Evolutionary conservation across 2,329 filamentous ascomycete species (phyloP), one percentile per base, ranked within the genome.

Genomic region (Oidium heveae): DNA sequence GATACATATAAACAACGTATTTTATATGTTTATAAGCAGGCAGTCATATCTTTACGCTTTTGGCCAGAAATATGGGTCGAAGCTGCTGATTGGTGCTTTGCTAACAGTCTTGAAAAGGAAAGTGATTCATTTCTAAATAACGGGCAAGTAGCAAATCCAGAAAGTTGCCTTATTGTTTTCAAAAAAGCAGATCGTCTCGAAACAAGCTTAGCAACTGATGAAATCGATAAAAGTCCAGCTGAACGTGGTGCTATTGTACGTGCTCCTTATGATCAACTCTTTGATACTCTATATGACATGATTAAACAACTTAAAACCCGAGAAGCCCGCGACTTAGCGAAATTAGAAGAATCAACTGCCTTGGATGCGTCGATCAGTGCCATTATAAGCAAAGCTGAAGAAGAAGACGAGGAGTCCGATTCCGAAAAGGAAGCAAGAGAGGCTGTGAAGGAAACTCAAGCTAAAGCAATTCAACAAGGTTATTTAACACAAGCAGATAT

Each of bases 61-160:
- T 91, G 89, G 77, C 88, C 91, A 4, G 85, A 94, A 65, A 80
- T 95, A 61, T 98, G 91, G 91, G 88, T 87, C 52, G 87, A 95
- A 57, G 89, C 87, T 10, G 85, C 88, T 0, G 84, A 94, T 59
- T 96, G 89, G 78, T 94, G 86, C 66, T 87, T 87, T 63, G 76
- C 82, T 55, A 87, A 91, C 61, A 77, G 77, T 47, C 70, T 88
- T 60, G 73, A 77, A 39, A 69, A 78, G 47, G 81, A 86, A 37
- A 74, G 75, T 49, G 71, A 73, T 57, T 70, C 74, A 24, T 85
- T 96, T 62, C 71, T 98, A 24, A 74, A 79, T 22, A 79, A 91
- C 58, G 91, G 91, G 36, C 82, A 93, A 56, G 75, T 78, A 32
- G 88, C 88, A 2, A 98, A 96, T 65, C 88, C 91, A 0, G 91